Base-by-base conservation (phyloP, 2,329 filamentous ascomycete genomes). In the Aspergillus aculeatinus region DNA sequence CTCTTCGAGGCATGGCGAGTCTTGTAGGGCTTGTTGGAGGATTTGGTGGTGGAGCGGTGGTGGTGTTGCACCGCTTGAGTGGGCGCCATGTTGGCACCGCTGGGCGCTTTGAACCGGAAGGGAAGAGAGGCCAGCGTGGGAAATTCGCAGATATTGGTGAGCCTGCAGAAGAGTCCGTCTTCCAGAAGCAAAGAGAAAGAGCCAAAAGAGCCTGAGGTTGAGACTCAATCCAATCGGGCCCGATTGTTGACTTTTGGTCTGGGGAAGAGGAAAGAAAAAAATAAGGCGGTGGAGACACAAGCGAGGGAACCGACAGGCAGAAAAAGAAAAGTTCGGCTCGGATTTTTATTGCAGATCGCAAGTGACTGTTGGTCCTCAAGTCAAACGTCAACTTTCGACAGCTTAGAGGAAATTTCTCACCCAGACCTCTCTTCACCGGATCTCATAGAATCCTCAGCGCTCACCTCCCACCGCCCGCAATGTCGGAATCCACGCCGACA, bases 31-130 rank as follows among this genome's bases (percentile, higher is more conserved):
- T 99, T 99, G 79, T 96, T 88, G 66, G 85, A 80, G 70, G 87
- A 82, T 83, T 98, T 99, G 57, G 93, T 96, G 60, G 93, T 97
- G 72, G 91, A 91, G 76, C 94, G 86, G 78, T 99, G 95, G 73
- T 94, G 93, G 78, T 98, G 53, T 47, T 55, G 74, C 67, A 81
- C 77, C 64, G 76, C 82, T 75, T 80, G 79, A 72, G 85, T 83
- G 77, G 87, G 85, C 72, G 90, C 88, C 91, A 95, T 95, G 70
- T 85, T 90, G 78, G 83, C 83, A 67, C 72, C 77, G 67, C 77
- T 77, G 60, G 77, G 76, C 77, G 86, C 90, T 82, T 96, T 96
- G 80, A 96, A 96, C 79, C 93, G 84, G 73, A 89, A 96, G 3
- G 93, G 91, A 77, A 92, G 78, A 58, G 88, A 89, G 63, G 70